phyloP scores from a whole-genome alignment of 805 yeast species.

The Maudiozyma pseudohumilis region DNA sequence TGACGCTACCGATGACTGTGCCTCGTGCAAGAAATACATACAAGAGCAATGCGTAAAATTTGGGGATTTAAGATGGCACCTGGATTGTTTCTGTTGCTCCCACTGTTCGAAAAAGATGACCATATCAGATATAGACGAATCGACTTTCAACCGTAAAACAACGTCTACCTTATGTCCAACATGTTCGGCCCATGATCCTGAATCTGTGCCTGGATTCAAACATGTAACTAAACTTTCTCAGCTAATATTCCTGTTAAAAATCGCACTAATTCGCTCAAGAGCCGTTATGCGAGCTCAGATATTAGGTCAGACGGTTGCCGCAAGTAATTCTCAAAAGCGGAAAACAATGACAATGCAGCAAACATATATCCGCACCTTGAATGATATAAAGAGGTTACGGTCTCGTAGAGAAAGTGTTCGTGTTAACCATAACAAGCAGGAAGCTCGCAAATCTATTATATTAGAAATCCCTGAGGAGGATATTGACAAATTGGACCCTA shows the following conservation, averaged over 20 bases:
- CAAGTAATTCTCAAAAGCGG: slow-evolving; percentile 6
- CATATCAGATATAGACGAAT: slow-evolving; percentile 34
- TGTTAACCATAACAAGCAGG: slow-evolving; percentile 40
- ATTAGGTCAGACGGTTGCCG: slow-evolving; percentile 11
- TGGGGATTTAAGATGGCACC: slow-evolving; percentile 70
- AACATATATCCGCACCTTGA: slow-evolving; percentile 58
- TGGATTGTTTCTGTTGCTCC: slow-evolving; percentile 59
- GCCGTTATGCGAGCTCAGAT: slow-evolving; percentile 43
- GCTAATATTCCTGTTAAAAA: slow-evolving; percentile 63
- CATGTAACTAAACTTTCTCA: slow-evolving; percentile 63
- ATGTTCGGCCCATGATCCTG: slow-evolving; percentile 47
- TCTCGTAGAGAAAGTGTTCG: slow-evolving; percentile 58
- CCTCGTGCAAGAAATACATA: slow-evolving; percentile 59
- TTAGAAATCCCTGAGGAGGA: slow-evolving; percentile 41
- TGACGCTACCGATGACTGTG: slow-evolving; percentile 69
- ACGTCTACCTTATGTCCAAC: slow-evolving; percentile 45
- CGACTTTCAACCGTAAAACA: slow-evolving; percentile 34
- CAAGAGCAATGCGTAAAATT: slow-evolving; percentile 71
- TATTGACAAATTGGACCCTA: slow-evolving; percentile 1
- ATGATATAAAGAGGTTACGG: slow-evolving; percentile 66
- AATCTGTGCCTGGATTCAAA: slow-evolving; percentile 45
- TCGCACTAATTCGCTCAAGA: slow-evolving; percentile 70
- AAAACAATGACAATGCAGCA: slow-evolving; percentile 31
- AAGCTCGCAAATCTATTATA: slow-evolving; percentile 56
- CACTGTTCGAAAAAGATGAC: slow-evolving; percentile 40